Conservation (phyloP, 2,329 filamentous ascomycete genomes). For the Paradendryphiella salina region DNA sequence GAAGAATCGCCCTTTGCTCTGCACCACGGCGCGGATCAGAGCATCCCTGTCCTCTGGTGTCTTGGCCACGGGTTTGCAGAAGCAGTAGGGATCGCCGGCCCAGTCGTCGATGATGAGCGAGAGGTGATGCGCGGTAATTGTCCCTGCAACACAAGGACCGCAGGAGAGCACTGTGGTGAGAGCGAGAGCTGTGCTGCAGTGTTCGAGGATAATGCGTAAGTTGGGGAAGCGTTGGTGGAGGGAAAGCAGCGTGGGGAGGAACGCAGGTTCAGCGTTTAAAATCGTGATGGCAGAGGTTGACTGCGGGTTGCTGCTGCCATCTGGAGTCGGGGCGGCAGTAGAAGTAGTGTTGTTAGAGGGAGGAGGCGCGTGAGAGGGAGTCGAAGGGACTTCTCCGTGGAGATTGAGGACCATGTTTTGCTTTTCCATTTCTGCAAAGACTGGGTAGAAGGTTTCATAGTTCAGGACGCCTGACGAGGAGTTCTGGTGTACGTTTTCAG, state of each 20-base stretch:
- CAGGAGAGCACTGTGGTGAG: conserved; percentile 76
- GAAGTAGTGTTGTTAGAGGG: conserved; percentile 10
- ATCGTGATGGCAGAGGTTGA: conserved; percentile 40
- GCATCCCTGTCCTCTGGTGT: conserved; percentile 72
- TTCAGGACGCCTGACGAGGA: conserved; percentile 69
- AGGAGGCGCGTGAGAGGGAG: conserved; percentile 33
- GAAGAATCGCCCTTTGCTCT: conserved; percentile 68
- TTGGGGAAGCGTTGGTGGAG: conserved; percentile 76
- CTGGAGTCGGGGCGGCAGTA: conserved; percentile 4
- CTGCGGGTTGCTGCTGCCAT: neutral
- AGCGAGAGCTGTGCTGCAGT: conserved; percentile 84
- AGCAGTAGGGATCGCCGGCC: conserved; percentile 71
- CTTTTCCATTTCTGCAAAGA: conserved; percentile 87
- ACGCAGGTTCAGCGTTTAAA: conserved; percentile 72
- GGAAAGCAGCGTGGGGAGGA: conserved; percentile 76
- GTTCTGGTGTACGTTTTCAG: conserved; percentile 49
- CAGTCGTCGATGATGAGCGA: conserved; percentile 79
- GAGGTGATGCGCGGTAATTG: conserved; percentile 85
- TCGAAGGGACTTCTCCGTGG: conserved; percentile 81
- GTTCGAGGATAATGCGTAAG: conserved; percentile 70
- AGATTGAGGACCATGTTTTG: conserved; percentile 84
- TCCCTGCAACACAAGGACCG: conserved; percentile 74
- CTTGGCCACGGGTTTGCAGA: conserved; percentile 71
- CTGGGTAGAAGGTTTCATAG: conserved; percentile 71
- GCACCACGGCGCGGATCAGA: conserved; percentile 63